Evolutionary conservation across 2,329 filamentous ascomycete species (phyloP).

Genomic region (Tympanopsis confertula): DNA sequence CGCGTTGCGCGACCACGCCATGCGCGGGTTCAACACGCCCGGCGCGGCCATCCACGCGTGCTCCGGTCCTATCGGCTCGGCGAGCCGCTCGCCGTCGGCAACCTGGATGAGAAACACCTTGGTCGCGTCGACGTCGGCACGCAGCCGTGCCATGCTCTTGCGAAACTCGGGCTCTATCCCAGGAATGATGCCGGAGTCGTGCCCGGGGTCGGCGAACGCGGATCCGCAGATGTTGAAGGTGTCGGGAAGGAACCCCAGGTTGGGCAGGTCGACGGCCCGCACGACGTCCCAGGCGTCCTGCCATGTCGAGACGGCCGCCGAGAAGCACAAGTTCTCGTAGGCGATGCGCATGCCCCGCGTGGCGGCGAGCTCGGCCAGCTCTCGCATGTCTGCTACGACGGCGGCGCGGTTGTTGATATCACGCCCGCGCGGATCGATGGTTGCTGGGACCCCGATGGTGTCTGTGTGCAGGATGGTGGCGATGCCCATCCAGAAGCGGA

Average conservation of each 20-base stretch:
- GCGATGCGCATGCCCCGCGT: constrained; percentile 5
- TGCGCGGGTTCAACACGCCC: constrained; percentile 3
- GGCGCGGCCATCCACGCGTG: no score
- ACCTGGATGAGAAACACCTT: constrained; percentile 9
- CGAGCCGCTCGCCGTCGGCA: constrained; percentile 7
- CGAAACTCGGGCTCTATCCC: neutral
- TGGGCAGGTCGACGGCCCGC: constrained; percentile 1
- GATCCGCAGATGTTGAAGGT: constrained; percentile 13
- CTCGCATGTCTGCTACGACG: neutral
- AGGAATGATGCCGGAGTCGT: neutral
- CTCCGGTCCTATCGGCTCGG: neutral
- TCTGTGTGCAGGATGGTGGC: constrained; percentile 5
- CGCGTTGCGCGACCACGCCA: constrained; percentile 8
- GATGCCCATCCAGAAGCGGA: constrained; percentile 6
- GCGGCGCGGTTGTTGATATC: constrained; percentile 2
- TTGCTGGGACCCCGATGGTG: constrained; percentile 9
- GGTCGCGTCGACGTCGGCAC: neutral
- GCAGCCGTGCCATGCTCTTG: constrained; percentile 2
- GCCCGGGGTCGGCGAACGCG: constrained; percentile 3
- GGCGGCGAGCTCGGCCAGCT: constrained; percentile 3
- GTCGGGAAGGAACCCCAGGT: constrained; percentile 12
- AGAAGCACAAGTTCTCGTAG: constrained; percentile 11
- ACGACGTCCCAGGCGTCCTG: constrained; percentile 6
- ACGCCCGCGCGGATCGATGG: constrained; percentile 4
- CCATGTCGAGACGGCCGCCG: constrained; percentile 5